phyloP scores from a whole-genome alignment of 1,139 yeast species.

The Ogataea hybrid region DNA sequence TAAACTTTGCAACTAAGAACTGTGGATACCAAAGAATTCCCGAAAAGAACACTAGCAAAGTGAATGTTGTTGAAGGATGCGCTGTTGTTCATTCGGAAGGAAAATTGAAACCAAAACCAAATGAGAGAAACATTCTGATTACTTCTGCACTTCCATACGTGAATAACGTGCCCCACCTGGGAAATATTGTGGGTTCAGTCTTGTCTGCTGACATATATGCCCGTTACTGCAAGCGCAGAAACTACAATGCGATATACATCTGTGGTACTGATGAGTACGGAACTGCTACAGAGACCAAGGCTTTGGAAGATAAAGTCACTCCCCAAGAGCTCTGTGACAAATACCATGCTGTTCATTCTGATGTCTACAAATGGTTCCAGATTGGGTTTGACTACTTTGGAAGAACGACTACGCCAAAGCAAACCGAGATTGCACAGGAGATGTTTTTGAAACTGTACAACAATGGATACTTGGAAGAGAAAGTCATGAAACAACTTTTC shows the following conservation, averaged over 20 bases:
- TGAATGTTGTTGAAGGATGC: conserved; percentile 42
- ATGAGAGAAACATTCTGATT: conserved; percentile 77
- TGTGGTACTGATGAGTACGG: conserved; percentile 99
- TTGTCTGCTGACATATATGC: conserved; percentile 93
- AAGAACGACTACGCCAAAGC: conserved; percentile 88
- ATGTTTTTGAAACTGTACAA: conserved; percentile 73
- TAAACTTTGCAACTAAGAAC: conserved; percentile 38
- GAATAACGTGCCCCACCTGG: conserved; percentile 96
- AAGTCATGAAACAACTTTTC: conserved; percentile 83
- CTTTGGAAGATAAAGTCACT: conserved; percentile 86
- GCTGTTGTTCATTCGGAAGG: conserved; percentile 39
- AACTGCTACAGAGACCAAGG: conserved; percentile 98
- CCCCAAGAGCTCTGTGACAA: conserved; percentile 90
- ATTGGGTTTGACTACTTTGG: conserved; percentile 95
- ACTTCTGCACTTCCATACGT: conserved; percentile 98
- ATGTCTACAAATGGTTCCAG: conserved; percentile 95
- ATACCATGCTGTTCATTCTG: conserved; percentile 80
- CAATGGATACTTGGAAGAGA: conserved; percentile 80
- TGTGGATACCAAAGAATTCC: conserved; percentile 46
- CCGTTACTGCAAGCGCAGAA: conserved; percentile 85
- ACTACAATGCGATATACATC: conserved; percentile 77
- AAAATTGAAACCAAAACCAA: conserved; percentile 55
- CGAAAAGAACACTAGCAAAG: conserved; percentile 51
- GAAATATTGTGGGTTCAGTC: conserved; percentile 94
- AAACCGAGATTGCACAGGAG: conserved; percentile 95